Evolutionary conservation across 1,284 basidiomycete species (phyloP).

Genomic region (Leccinum pallidistipes): DNA sequence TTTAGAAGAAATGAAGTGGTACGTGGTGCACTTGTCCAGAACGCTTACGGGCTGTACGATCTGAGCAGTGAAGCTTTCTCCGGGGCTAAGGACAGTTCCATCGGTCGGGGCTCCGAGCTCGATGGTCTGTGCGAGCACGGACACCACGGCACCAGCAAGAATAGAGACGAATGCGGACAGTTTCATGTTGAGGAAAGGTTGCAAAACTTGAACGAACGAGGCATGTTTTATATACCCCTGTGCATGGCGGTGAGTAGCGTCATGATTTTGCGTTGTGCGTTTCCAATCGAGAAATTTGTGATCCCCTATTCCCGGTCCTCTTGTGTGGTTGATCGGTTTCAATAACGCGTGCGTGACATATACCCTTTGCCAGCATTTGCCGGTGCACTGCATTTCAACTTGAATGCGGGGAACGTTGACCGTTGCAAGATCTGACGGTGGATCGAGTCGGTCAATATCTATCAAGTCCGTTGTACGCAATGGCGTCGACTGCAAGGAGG

Average conservation of each 20-base stretch:
- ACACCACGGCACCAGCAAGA: conserved; percentile 7
- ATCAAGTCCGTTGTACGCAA: background rate
- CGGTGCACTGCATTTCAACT: background rate
- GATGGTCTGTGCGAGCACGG: conserved; percentile 31
- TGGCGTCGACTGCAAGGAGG: background rate
- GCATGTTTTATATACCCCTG: background rate
- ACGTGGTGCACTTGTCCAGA: background rate
- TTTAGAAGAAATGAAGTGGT: background rate
- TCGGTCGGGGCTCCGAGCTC: conserved; percentile 24
- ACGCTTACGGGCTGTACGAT: conserved; percentile 25
- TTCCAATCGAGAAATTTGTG: background rate
- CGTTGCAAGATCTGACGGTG: background rate
- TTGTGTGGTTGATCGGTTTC: background rate
- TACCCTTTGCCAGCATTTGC: background rate
- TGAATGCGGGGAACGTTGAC: background rate
- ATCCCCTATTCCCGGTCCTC: background rate
- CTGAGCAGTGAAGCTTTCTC: conserved; percentile 20
- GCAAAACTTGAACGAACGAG: background rate
- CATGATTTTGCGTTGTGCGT: background rate
- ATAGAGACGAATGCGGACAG: conserved; percentile 4
- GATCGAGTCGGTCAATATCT: background rate
- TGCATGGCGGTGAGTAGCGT: background rate
- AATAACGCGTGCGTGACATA: background rate
- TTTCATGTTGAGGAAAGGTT: conserved; percentile 17
- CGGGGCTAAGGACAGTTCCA: conserved; percentile 16